These are phyloP conservation scores for Leishmania aethiopica DNA, from an alignment of 208 protist species.

Conservation along the genomic window DNA sequence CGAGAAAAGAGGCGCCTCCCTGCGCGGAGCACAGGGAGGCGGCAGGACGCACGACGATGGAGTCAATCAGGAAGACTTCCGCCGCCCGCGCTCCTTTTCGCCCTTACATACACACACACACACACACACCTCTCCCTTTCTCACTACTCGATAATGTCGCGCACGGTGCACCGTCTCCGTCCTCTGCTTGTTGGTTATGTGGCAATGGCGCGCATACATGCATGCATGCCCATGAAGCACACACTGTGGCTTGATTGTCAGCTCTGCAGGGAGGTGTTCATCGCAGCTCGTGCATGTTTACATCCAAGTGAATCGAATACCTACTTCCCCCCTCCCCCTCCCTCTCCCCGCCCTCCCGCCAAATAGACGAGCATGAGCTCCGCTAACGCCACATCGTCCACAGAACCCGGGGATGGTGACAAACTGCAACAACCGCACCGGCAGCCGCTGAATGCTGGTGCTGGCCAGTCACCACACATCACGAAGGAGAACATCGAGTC, in stretches of 20 bases:
- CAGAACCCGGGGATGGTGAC: background rate
- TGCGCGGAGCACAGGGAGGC: background rate
- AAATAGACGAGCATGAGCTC: background rate
- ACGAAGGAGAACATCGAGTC: slow-evolving; percentile 61
- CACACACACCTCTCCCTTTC: background rate
- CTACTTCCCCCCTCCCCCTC: background rate
- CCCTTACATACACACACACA: too few relatives aligned
- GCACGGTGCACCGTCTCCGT: background rate
- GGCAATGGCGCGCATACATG: background rate
- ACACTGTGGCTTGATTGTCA: background rate
- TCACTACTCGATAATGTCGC: background rate
- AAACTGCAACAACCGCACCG: background rate
- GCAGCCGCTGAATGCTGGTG: background rate
- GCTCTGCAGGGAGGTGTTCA: background rate
- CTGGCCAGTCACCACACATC: slow-evolving; percentile 21
- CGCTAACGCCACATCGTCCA: background rate
- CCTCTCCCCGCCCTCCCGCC: too few relatives aligned
- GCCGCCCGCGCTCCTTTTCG: background rate
- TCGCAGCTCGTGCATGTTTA: background rate
- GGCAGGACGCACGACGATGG: too few relatives aligned
- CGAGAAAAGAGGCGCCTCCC: background rate
- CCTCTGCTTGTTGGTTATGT: background rate
- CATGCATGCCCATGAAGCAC: background rate
- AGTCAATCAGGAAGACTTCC: background rate
- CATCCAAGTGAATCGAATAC: background rate